These are phyloP conservation scores for Russula ochroleuca DNA, from an alignment of 768 basidiomycete species.

Conservation along the genomic window DNA sequence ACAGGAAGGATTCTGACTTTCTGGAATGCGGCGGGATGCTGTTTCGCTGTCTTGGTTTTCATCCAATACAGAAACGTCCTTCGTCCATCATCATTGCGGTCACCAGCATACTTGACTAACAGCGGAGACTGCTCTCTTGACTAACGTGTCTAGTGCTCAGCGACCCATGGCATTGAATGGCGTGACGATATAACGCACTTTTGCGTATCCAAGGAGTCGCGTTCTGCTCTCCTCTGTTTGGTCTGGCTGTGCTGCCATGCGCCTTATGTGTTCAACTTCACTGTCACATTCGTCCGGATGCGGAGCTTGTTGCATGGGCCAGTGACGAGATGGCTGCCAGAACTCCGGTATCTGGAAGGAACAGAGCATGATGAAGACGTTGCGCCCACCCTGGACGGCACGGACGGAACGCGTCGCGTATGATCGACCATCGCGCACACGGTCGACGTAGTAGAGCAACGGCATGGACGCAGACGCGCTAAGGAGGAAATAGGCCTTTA, in stretches of 20 bases:
- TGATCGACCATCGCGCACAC: conserved; percentile 67
- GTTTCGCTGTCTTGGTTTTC: conserved; percentile 62
- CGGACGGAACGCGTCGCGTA: conserved; percentile 57
- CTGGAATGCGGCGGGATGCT: conserved; percentile 68
- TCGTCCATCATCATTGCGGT: conserved; percentile 41
- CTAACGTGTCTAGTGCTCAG: conserved; percentile 37
- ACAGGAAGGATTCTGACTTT: conserved; percentile 45
- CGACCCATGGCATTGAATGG: neutral
- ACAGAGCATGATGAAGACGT: conserved; percentile 64
- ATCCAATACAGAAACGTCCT: conserved; percentile 71
- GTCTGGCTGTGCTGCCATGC: conserved; percentile 36
- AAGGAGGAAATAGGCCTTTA: conserved; percentile 76
- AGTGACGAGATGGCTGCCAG: conserved; percentile 65
- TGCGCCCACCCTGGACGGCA: conserved; percentile 45
- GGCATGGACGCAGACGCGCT: conserved; percentile 69
- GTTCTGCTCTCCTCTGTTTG: conserved; percentile 37
- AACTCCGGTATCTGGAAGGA: conserved; percentile 81
- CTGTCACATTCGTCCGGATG: conserved; percentile 47
- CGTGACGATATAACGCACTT: conserved; percentile 25
- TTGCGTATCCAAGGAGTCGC: conserved; percentile 32
- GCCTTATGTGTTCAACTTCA: conserved; percentile 30
- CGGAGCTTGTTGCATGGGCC: conserved; percentile 58
- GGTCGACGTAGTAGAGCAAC: conserved; percentile 75
- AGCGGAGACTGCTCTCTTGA: conserved; percentile 68
- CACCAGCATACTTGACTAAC: conserved; percentile 53